Percentiles rank a stretch among this genome's conserved stretches.
phyloP scores from a whole-genome alignment of 1,284 basidiomycete genomes.

The Ceratobasidium papillatum region DNA sequence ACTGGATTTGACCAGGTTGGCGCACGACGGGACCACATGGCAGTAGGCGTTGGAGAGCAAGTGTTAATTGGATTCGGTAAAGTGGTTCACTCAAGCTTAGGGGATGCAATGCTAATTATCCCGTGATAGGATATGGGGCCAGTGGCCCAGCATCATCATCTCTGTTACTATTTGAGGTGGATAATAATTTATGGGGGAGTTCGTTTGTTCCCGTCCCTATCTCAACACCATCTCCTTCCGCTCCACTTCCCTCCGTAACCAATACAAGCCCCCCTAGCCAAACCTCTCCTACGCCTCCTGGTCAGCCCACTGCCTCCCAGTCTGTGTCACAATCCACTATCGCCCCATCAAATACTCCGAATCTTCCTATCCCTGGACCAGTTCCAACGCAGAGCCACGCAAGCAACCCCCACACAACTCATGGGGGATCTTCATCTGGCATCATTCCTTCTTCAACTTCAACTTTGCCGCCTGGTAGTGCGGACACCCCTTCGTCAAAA shows the following conservation, averaged over 20 bases:
- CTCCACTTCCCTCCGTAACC: background rate
- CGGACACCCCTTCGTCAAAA: constrained; percentile 43
- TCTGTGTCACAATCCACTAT: constrained; percentile 4
- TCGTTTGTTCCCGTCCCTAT: constrained; percentile 52
- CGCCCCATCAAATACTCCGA: background rate
- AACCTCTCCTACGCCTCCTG: background rate
- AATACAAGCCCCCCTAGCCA: background rate
- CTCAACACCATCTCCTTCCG: constrained; percentile 47
- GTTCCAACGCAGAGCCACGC: constrained; percentile 44
- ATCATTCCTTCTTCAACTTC: background rate
- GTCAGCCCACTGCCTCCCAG: background rate
- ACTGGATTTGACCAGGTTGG: constrained; percentile 63
- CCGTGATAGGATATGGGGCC: constrained; percentile 60
- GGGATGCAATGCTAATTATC: background rate
- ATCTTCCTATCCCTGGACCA: constrained; percentile 55
- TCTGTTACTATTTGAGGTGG: constrained; percentile 64
- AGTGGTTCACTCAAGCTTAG: constrained; percentile 48
- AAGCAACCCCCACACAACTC: background rate
- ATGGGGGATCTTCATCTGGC: background rate
- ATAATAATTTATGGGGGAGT: constrained; percentile 49
- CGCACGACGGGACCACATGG: constrained; percentile 74
- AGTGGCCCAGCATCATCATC: constrained; percentile 61
- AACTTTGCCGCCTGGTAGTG: constrained; percentile 34
- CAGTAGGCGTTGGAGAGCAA: constrained; percentile 65
- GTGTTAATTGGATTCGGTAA: constrained; percentile 82